Percentiles rank a stretch among this genome's conserved stretches.
These are phyloP conservation scores for Pleurotus cornucopiae DNA, from an alignment of 768 basidiomycete species.

Conservation along the genomic window DNA sequence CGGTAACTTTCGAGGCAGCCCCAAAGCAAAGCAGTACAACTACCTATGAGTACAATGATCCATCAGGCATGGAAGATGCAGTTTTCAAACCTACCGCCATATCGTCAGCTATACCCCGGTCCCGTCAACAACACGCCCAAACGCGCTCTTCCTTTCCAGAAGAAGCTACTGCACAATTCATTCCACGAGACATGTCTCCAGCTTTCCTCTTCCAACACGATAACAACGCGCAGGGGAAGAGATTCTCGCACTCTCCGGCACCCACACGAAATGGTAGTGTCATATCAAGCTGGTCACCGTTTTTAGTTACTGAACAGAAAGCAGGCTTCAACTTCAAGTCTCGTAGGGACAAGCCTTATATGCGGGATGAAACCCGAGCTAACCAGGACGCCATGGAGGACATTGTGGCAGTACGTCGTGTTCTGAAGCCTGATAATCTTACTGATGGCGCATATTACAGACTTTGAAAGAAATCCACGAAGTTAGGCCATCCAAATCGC, in stretches of 20 bases:
- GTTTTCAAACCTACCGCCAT: neutral
- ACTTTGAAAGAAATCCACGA: slow-evolving; percentile 47
- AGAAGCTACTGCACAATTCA: neutral
- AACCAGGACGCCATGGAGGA: slow-evolving; percentile 13
- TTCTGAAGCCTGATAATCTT: neutral
- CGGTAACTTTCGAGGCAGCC: neutral
- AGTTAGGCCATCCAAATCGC: slow-evolving; percentile 19
- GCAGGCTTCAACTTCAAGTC: neutral
- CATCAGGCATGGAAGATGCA: neutral
- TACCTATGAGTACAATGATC: no score
- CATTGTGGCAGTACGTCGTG: slow-evolving; percentile 38
- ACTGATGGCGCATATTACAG: slow-evolving; percentile 21
- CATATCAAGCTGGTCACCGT: neutral
- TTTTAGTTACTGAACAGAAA: no score
- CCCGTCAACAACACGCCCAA: neutral
- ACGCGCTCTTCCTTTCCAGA: neutral
- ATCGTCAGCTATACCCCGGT: neutral
- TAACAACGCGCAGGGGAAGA: neutral
- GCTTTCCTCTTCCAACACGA: neutral
- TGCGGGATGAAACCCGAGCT: neutral
- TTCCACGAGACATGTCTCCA: neutral
- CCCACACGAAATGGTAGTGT: neutral
- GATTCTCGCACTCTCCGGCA: neutral
- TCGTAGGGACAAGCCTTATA: neutral
- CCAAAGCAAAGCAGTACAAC: neutral